Evolutionary conservation across 1,139 yeast species (phyloP).

Genomic region (Geotrichum macrosporum): DNA sequence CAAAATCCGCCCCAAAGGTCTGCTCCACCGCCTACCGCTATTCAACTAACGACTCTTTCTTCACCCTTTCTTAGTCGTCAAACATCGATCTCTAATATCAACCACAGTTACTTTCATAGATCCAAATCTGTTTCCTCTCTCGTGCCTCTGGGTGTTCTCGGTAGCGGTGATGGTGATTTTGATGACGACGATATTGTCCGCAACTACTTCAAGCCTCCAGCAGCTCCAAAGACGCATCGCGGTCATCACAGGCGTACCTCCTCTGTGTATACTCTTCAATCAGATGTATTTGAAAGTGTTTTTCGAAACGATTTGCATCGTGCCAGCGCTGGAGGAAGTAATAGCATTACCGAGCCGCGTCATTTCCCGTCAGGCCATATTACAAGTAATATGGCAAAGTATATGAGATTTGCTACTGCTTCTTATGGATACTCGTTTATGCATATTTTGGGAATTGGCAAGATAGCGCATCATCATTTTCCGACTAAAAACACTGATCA

Average conservation of each 20-base stretch:
- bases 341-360: too few relatives aligned
- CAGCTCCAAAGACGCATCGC: background rate
- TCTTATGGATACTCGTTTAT: conserved; percentile 39
- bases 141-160: conserved; percentile 12
- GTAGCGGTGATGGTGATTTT: too few relatives aligned
- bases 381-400: conserved; percentile 34
- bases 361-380: conserved; percentile 34
- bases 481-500: conserved; percentile 27
- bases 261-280: conserved; percentile 19
- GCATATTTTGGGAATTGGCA: conserved; percentile 35
- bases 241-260: conserved; percentile 18
- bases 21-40: background rate
- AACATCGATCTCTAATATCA: background rate
- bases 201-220: background rate
- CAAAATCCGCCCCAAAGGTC: conserved; percentile 1
- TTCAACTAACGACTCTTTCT: too few relatives aligned
- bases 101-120: conserved; percentile 7
- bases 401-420: conserved; percentile 36
- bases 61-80: background rate
- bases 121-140: conserved; percentile 16
- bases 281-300: conserved; percentile 11
- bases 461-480: conserved; percentile 25
- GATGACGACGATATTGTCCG: too few relatives aligned
- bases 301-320: conserved; percentile 14
- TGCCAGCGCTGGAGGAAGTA: conserved; percentile 15